Conservation (phyloP, 495 filamentous ascomycete genomes). For the Copromyces sp. region DNA sequence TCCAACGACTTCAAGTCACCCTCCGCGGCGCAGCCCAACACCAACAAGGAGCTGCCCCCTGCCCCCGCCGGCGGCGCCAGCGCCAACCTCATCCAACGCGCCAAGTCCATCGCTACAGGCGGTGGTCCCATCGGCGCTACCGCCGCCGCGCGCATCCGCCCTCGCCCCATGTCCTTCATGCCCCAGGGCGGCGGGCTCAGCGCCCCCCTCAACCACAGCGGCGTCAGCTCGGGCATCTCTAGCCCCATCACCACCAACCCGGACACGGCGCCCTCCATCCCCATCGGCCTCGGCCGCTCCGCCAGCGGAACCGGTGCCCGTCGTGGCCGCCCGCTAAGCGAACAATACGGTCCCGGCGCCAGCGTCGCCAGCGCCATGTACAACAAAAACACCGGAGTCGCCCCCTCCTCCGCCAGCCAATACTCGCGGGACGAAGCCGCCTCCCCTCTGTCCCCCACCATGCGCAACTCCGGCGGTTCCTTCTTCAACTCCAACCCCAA, state of each 20-base stretch:
- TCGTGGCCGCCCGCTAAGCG: slow-evolving; percentile 51
- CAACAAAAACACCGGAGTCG: slow-evolving; percentile 46
- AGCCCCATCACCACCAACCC: slow-evolving; percentile 47
- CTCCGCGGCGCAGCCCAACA: slow-evolving; percentile 29
- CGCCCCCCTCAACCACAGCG: slow-evolving; percentile 46
- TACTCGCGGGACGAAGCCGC: slow-evolving; percentile 27
- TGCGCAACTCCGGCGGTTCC: slow-evolving; percentile 30
- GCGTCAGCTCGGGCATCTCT: slow-evolving; percentile 37
- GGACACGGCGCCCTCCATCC: slow-evolving; percentile 74
- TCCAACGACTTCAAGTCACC: slow-evolving; percentile 42
- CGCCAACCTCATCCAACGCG: slow-evolving; percentile 62
- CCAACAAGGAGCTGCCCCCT: slow-evolving; percentile 78
- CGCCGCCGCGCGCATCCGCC: slow-evolving; percentile 43
- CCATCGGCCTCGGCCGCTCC: slow-evolving; percentile 53
- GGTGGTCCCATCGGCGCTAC: slow-evolving; percentile 21
- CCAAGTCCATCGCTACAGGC: slow-evolving; percentile 57
- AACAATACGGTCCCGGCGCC: slow-evolving; percentile 56
- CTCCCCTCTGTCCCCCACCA: slow-evolving; percentile 46
- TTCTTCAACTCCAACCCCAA: slow-evolving; percentile 35
- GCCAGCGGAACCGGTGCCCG: slow-evolving; percentile 40
- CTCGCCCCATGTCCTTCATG: slow-evolving; percentile 47
- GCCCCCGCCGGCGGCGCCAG: slow-evolving; percentile 53
- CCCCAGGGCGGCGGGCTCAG: slow-evolving; percentile 31
- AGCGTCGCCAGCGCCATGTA: slow-evolving; percentile 69
- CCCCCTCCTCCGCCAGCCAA: slow-evolving; percentile 44